Evolutionary conservation across 495 filamentous ascomycete species (phyloP), one percentile per base, ranked within the genome.

Genomic region (Aspergillus saccharolyticus): DNA sequence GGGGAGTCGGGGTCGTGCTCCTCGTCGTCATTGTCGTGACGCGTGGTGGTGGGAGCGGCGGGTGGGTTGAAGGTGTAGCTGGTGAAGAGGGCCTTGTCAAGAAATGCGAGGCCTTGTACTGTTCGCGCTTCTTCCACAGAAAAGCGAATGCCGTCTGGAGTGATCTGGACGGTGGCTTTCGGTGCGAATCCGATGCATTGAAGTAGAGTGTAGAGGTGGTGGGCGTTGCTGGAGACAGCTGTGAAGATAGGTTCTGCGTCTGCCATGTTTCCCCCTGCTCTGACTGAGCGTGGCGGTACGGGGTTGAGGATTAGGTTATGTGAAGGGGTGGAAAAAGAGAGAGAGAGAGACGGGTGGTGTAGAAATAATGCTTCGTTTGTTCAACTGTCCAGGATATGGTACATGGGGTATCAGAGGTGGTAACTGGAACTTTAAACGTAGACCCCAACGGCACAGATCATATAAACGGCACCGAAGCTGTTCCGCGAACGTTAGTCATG

Each of bases 401-500:
- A 76, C 73, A 77, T 73, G 56, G n/a, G 57, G 63, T 55, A 61
- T 65, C 42, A 57, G 21, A 39, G 42, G 44, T 55, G 52, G 43
- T 46, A 51, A 75, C 75, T 28, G 55, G 56, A 52, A 59, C 33
- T 69, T 78, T 85, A 98, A 74, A 98, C 94, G 85, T 98, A 98
- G 68, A 98, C 95, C 66, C 94, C 94, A 69, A 91, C 94, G 20
- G 91, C 94, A 74, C 94, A 98, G 69, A 98, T 97, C 86, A 96
- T 93, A 79, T 90, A 96, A 19, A 97, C 91, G 46, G 93, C 89
- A 60, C 95, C 94, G 70, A 97, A 91, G 44, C 94, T 98, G 68
- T 3, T 52, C 10, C 5, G 48, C 16, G 10, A 44, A 43, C 15
- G 57, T 55, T 60, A 66, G 63, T 54, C 55, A 12, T 33, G 14